Conservation (phyloP, 139 green algal genomes). For the Tetradesmus lagerheimii region DNA sequence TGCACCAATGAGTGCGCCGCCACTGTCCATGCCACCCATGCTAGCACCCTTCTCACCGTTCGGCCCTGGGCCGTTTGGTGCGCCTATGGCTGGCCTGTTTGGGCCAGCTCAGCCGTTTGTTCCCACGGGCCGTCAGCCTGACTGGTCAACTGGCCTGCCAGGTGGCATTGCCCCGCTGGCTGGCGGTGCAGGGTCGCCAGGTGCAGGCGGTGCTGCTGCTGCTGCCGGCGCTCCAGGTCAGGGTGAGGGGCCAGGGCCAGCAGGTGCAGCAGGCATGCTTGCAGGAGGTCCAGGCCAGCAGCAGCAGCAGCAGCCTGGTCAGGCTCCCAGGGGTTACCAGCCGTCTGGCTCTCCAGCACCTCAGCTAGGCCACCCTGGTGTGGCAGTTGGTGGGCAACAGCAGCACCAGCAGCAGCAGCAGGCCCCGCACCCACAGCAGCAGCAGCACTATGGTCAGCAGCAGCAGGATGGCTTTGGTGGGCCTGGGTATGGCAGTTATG, state of each 20-base stretch:
- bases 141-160: conserved; percentile 61
- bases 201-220: neutral
- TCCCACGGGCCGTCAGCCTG: conserved; percentile 62
- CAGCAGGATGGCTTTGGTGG: conserved; percentile 32
- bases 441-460: conserved; percentile 14
- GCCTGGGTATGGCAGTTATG: neutral
- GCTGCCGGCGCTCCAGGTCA: neutral
- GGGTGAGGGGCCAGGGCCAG: neutral
- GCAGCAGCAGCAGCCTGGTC: neutral
- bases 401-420: conserved; percentile 19
- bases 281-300: conserved; percentile 27
- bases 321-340: neutral
- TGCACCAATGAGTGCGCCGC: neutral
- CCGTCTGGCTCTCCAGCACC: neutral
- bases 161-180: conserved; percentile 9
- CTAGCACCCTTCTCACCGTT: conserved; percentile 23
- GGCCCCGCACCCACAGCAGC: conserved; percentile 22
- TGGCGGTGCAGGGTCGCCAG: neutral
- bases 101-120: conserved; percentile 53
- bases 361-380: neutral
- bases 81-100: conserved; percentile 54
- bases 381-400: neutral
- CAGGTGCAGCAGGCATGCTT: neutral
- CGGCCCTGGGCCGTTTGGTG: conserved; percentile 39
- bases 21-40: neutral